Evolutionary conservation across 2,329 filamentous ascomycete species (phyloP), one percentile per base, ranked within the genome.

Genomic region (Cladosporium sp.): DNA sequence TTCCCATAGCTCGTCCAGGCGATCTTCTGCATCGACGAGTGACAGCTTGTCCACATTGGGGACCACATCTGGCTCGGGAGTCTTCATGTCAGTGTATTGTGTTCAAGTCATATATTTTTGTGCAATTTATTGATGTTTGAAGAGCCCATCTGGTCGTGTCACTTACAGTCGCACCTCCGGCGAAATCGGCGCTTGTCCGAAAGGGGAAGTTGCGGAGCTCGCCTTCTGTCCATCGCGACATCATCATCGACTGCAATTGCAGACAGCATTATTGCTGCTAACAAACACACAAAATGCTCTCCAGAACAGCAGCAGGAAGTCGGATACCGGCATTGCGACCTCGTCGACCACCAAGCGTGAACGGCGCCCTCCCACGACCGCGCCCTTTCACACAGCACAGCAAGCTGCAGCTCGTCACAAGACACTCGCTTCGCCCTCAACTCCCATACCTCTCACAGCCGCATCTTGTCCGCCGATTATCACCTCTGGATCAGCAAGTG

Each of bases 391-490:
- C 82, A 13, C 76, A 79, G 55, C 79, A 77, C 58, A 71, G 75
- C 30, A 74, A 72, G 37, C 74, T 78, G 41, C 74, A 77, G 45
- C 71, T 81, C 54, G 63, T 82, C 57, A 70, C 77, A 38, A 64
- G 70, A 47, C 65, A 71, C n/a, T 64, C 69, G 43, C 69, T 73
- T 43, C 80, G 83, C 24, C 83, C 83, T 36, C 82, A 85, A 63
- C 71, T 85, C 27, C 80, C 80, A 29, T 88, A 87, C 69, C 79
- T 87, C 43, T 78, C 82, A 56, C 76, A 79, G 54, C 72, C 79
- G 7, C 70, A 77, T 20, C 44, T 54, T 18, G 54, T 47, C 8
- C 52, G 54, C 8, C 49, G 36, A 9, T 47, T 52, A 19, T 50
- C 45, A 15, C 55, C 55, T 17, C 48, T 57, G 51, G 51, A 58